A percentile compares a stretch with the other conserved stretches of the same genome.
phyloP scores from a whole-genome alignment of 2,329 filamentous ascomycete species.

The Aureobasidium sp. region DNA sequence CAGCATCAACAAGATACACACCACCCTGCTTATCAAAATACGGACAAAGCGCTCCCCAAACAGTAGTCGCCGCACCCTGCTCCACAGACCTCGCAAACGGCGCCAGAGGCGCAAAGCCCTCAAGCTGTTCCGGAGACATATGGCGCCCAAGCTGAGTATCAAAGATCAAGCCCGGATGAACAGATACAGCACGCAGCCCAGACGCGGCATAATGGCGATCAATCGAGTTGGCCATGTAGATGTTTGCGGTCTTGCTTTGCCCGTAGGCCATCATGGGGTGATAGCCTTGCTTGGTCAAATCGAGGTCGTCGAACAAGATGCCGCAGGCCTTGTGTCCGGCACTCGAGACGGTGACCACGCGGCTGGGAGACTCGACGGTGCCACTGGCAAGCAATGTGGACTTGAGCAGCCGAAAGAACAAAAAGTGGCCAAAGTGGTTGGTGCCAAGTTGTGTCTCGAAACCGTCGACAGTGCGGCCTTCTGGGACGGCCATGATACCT shows the following conservation, averaged over 20 bases:
- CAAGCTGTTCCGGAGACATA: constrained; percentile 6
- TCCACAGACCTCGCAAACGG: constrained; percentile 20
- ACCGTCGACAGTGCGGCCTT: constrained; percentile 37
- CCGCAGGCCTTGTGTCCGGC: constrained; percentile 26
- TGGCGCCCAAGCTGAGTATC: constrained; percentile 18
- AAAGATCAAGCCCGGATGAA: constrained; percentile 44
- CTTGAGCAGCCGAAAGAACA: constrained; percentile 48
- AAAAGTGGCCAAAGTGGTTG: constrained; percentile 50
- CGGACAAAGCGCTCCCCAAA: constrained; percentile 39
- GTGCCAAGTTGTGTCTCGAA: constrained; percentile 47
- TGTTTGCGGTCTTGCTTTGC: constrained; percentile 46
- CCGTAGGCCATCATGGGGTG: constrained; percentile 35
- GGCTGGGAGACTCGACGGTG: constrained; percentile 35
- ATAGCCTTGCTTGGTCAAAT: constrained; percentile 25
- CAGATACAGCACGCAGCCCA: constrained; percentile 39
- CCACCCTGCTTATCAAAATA: constrained; percentile 42
- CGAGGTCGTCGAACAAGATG: constrained; percentile 28
- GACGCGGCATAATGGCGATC: constrained; percentile 41
- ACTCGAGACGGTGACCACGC: constrained; percentile 43
- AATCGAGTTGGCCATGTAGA: constrained; percentile 46
- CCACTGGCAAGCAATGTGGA: constrained; percentile 35
- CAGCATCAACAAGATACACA: constrained; percentile 40
- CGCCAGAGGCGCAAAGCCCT: not conserved
- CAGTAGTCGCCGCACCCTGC: constrained; percentile 46
- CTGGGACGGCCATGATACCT: constrained; percentile 37